Evolutionary conservation across 768 basidiomycete species (phyloP).

Genomic region (Termitomyces bulborhizus): DNA sequence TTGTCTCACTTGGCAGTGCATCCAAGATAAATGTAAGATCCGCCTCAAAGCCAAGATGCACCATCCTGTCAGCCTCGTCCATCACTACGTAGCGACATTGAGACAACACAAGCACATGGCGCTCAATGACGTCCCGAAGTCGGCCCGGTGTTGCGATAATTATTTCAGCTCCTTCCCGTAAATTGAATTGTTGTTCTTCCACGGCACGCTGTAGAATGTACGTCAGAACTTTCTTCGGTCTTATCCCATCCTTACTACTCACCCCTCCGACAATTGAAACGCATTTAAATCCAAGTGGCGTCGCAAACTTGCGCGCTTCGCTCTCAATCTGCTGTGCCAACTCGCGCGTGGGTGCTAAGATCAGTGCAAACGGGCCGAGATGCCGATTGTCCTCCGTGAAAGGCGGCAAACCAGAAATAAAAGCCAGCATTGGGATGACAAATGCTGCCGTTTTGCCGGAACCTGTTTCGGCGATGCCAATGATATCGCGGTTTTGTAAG

Average conservation of each 20-base stretch:
- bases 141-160: slow-evolving; percentile 99
- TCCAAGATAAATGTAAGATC: slow-evolving; percentile 95
- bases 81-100: slow-evolving; percentile 99
- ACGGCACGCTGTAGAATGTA: slow-evolving; percentile 59
- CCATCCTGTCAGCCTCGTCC: slow-evolving; percentile 99
- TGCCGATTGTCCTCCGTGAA: slow-evolving; percentile 92
- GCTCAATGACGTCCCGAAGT: slow-evolving; percentile 95
- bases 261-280: slow-evolving; percentile 99
- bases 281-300: slow-evolving; percentile 84
- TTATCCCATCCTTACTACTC: slow-evolving; percentile 21
- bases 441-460: slow-evolving; percentile 99
- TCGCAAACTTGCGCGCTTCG: slow-evolving; percentile 89
- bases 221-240: slow-evolving; percentile 5
- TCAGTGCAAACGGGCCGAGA: slow-evolving; percentile 88
- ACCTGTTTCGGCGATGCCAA: slow-evolving; percentile 98
- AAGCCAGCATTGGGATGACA: slow-evolving; percentile 95
- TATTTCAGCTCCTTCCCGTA: slow-evolving; percentile 98
- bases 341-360: slow-evolving; percentile 96
- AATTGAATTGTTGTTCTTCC: slow-evolving; percentile 96
- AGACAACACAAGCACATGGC: slow-evolving; percentile 89
- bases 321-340: slow-evolving; percentile 95
- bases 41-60: slow-evolving; percentile 92
- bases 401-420: slow-evolving; percentile 80
- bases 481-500: slow-evolving; percentile 91
- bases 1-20: slow-evolving; percentile 78